phyloP scores from a whole-genome alignment of 2,329 filamentous ascomycete species.

The Neonectria magnoliae region DNA sequence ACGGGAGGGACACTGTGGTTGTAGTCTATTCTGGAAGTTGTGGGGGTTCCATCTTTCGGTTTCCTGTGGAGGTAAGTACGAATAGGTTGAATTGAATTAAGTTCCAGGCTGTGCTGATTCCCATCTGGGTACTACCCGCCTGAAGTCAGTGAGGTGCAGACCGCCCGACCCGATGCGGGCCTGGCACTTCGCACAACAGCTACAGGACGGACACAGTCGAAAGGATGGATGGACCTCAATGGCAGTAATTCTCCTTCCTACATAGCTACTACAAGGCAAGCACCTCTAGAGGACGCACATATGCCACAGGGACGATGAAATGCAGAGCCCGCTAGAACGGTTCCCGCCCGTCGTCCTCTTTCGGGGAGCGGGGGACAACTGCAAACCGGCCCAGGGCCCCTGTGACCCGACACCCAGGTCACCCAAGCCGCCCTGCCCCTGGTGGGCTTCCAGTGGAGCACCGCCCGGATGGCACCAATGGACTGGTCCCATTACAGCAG shows the following conservation, averaged over 20 bases:
- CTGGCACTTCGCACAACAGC: background rate
- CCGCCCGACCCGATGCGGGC: background rate
- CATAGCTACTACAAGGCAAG: background rate
- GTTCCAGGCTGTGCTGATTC: background rate
- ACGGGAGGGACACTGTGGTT: background rate
- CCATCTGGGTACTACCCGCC: background rate
- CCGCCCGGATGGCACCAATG: too few relatives aligned
- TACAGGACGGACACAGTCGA: too few relatives aligned
- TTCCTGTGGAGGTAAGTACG: too few relatives aligned
- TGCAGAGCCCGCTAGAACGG: background rate
- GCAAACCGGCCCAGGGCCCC: slow-evolving; percentile 14
- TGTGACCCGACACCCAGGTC: slow-evolving; percentile 21
- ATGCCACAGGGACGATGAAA: background rate
- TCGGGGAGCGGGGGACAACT: slow-evolving; percentile 17
- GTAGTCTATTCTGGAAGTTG: background rate
- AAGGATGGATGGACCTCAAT: background rate
- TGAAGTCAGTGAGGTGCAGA: too few relatives aligned
- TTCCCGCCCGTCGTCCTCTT: background rate
- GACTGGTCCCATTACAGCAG: too few relatives aligned
- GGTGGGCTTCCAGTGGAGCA: slow-evolving; percentile 11
- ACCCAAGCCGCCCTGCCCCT: slow-evolving; percentile 7
- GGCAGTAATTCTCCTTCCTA: background rate
- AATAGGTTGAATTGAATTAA: too few relatives aligned
- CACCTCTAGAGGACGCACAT: background rate
- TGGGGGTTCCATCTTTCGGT: background rate